Conservation (phyloP, 2,329 filamentous ascomycete genomes). For the Botrytis cinerea region DNA sequence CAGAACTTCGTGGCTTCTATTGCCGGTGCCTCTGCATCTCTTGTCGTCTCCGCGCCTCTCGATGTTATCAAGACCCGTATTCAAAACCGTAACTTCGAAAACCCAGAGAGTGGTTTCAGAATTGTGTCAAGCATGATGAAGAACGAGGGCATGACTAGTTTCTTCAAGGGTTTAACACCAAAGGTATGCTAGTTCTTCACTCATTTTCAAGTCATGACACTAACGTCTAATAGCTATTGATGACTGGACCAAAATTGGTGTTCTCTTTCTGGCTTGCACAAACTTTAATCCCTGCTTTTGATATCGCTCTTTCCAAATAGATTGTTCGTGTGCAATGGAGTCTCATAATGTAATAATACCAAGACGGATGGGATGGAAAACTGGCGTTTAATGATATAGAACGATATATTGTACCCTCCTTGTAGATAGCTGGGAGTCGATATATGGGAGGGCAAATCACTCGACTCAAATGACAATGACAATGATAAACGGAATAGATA, state of each 20-base stretch:
- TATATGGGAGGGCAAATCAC: constrained; percentile 23
- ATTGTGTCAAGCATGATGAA: constrained; percentile 92
- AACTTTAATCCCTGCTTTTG: constrained; percentile 94
- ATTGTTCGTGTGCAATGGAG: constrained; percentile 2
- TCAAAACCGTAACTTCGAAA: constrained; percentile 98
- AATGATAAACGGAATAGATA: background rate
- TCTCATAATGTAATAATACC: constrained; percentile 22
- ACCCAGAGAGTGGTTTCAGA: constrained; percentile 89
- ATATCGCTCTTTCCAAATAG: constrained; percentile 49
- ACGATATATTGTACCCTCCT: constrained; percentile 28
- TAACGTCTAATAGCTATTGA: constrained; percentile 67
- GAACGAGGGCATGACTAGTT: constrained; percentile 80
- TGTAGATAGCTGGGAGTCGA: constrained; percentile 29
- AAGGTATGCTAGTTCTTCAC: constrained; percentile 59
- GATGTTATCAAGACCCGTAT: constrained; percentile 99
- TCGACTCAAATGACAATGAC: constrained; percentile 30
- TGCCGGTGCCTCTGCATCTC: constrained; percentile 89
- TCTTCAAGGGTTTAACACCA: constrained; percentile 97
- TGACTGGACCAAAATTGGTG: constrained; percentile 98
- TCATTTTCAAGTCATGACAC: background rate
- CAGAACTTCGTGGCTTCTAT: constrained; percentile 99
- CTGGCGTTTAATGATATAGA: constrained; percentile 24
- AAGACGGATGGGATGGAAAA: constrained; percentile 24
- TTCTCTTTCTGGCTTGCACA: constrained; percentile 99
- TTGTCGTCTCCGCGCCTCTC: constrained; percentile 91